Conservation (phyloP, 352 stramenopile genomes). For the Hyaloperonospora arabidopsidis region DNA sequence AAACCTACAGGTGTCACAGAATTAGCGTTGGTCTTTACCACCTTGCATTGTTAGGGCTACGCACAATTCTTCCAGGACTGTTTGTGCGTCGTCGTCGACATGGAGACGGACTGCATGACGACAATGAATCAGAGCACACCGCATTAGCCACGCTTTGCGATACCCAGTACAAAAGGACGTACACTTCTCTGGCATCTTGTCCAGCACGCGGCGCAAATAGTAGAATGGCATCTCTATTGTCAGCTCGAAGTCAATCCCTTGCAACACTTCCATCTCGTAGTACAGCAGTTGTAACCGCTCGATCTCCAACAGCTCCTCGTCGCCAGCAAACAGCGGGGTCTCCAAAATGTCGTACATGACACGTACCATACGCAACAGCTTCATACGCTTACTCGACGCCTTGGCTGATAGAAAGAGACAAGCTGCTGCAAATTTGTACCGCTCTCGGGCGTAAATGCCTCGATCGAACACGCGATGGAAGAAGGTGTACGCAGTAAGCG, state of each 20-base stretch:
- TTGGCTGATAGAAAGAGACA: slow-evolving; percentile 80
- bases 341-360: slow-evolving; percentile 84
- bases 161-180: slow-evolving; percentile 2
- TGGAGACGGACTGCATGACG: slow-evolving; percentile 36
- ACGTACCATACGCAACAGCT: slow-evolving; percentile 76
- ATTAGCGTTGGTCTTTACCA: neutral
- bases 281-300: slow-evolving; percentile 79
- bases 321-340: slow-evolving; percentile 49
- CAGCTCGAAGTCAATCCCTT: slow-evolving; percentile 76
- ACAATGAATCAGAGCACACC: neutral
- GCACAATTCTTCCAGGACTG: slow-evolving; percentile 60
- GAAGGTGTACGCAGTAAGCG: slow-evolving; percentile 65
- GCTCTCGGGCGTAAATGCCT: slow-evolving; percentile 69
- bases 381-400: slow-evolving; percentile 82
- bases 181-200: slow-evolving; percentile 76
- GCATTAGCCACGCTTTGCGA: neutral
- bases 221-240: slow-evolving; percentile 74
- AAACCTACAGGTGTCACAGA: slow-evolving; percentile 34
- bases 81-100: slow-evolving; percentile 43
- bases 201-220: slow-evolving; percentile 47
- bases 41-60: slow-evolving; percentile 5
- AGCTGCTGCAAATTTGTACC: slow-evolving; percentile 76
- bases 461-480: slow-evolving; percentile 78
- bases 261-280: slow-evolving; percentile 80
- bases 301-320: slow-evolving; percentile 81